phyloP scores from a whole-genome alignment of 106 monocot genomes.

The Dendrobium chrysotoxum region DNA sequence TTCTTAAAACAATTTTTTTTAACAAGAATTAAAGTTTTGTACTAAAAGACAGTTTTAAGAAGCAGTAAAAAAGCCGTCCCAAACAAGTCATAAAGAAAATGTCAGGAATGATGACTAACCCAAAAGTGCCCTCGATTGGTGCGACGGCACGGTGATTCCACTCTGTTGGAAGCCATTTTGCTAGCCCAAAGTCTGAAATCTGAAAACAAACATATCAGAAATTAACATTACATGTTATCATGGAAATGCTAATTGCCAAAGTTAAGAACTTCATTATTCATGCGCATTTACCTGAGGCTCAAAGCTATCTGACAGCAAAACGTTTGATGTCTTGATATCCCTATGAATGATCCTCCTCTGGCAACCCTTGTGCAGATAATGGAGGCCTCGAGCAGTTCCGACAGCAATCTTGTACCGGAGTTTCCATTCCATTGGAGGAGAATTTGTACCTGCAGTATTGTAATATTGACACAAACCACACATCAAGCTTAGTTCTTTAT shows the following conservation, averaged over 20 bases:
- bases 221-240: neutral
- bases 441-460: slow-evolving; percentile 28
- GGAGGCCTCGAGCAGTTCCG: slow-evolving; percentile 48
- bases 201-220: slow-evolving; percentile 7
- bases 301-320: slow-evolving; percentile 45
- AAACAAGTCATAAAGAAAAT: no score
- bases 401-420: slow-evolving; percentile 31
- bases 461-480: neutral
- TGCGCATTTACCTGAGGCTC: slow-evolving; percentile 38
- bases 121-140: slow-evolving; percentile 61
- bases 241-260: neutral
- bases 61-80: no score
- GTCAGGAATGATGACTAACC: slow-evolving; percentile 16
- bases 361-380: slow-evolving; percentile 62
- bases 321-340: slow-evolving; percentile 59
- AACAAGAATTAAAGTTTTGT: no score
- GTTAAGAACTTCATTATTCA: neutral
- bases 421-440: slow-evolving; percentile 41
- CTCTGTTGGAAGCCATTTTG: slow-evolving; percentile 59
- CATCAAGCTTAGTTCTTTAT: neutral
- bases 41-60: no score
- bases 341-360: slow-evolving; percentile 67
- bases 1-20: no score
- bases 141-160: slow-evolving; percentile 47
- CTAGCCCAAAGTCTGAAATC: slow-evolving; percentile 68